Conservation (phyloP, 2,329 filamentous ascomycete species). For the Fusarium torreyae region DNA sequence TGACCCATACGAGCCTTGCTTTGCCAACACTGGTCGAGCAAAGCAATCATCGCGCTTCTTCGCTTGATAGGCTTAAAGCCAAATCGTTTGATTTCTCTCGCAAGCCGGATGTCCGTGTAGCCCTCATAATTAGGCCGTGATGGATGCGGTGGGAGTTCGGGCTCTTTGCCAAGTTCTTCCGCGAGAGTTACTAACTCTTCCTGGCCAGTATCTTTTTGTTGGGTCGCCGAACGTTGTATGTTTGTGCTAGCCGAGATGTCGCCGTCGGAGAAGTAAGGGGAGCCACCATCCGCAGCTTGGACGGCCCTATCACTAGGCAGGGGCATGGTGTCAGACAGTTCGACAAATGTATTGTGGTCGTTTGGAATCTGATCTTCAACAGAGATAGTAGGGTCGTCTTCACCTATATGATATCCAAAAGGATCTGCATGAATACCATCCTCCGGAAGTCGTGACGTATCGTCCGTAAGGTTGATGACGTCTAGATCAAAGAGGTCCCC, state of each 20-base stretch:
- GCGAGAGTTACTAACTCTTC: background rate
- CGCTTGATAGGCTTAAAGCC: conserved; percentile 82
- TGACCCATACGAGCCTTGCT: conserved; percentile 62
- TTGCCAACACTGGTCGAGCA: conserved; percentile 80
- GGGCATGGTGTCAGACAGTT: conserved; percentile 47
- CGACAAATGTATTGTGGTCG: conserved; percentile 41
- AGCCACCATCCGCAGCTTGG: conserved; percentile 14
- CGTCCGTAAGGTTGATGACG: conserved; percentile 70
- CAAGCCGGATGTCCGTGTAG: conserved; percentile 74
- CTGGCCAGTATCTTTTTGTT: conserved; percentile 1
- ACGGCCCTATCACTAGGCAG: conserved; percentile 16
- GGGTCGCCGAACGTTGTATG: background rate
- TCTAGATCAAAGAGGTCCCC: conserved; percentile 76
- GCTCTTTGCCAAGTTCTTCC: background rate
- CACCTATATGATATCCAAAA: conserved; percentile 56
- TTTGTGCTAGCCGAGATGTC: conserved; percentile 41
- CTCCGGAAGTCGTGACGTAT: conserved; percentile 53
- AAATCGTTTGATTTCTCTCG: conserved; percentile 73
- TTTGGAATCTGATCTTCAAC: conserved; percentile 9
- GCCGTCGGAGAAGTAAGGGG: conserved; percentile 42
- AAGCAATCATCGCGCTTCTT: conserved; percentile 77
- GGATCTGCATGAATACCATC: conserved; percentile 53
- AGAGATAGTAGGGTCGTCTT: conserved; percentile 5
- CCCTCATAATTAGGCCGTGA: conserved; percentile 70
- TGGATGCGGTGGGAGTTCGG: conserved; percentile 6